Percentiles rank a stretch among this genome's conserved stretches.
These are phyloP conservation scores for Coemansia sp. DNA, from an alignment of 192 early-diverging fungal genomes.

Conservation along the genomic window DNA sequence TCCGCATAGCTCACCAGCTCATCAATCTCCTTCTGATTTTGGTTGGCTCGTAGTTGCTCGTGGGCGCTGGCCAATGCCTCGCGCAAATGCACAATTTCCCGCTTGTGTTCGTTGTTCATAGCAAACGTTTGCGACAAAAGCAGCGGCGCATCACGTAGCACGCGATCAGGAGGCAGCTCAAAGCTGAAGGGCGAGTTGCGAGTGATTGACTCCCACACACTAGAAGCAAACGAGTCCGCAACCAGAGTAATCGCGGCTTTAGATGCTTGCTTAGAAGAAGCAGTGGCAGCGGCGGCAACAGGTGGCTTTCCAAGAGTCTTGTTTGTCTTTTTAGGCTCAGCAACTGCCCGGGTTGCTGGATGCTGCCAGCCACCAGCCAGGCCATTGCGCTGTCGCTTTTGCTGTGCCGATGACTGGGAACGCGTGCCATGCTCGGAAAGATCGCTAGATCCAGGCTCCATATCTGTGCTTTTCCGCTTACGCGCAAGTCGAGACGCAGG, in stretches of 20 bases:
- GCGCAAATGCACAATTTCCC: constrained; percentile 34
- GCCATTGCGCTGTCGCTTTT: constrained; percentile 40
- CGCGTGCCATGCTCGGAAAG: constrained; percentile 11
- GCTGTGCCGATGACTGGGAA: not conserved
- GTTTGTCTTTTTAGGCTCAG: not conserved
- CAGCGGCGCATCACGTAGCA: constrained; percentile 16
- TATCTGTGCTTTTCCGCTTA: constrained; percentile 18
- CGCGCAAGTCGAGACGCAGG: not conserved
- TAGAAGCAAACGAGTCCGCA: not conserved
- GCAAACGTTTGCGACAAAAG: constrained; percentile 18
- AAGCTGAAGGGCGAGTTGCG: constrained; percentile 35
- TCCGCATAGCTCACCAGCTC: constrained; percentile 42
- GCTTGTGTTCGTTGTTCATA: constrained; percentile 22
- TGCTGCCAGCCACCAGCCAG: constrained; percentile 39
- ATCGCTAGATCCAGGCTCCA: constrained; percentile 10
- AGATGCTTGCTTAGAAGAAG: not conserved
- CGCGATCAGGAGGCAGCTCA: constrained; percentile 15
- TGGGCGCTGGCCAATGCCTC: constrained; percentile 35
- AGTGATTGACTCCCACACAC: constrained; percentile 14
- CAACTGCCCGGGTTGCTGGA: constrained; percentile 6
- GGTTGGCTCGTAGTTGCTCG: constrained; percentile 12
- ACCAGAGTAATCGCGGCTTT: not conserved
- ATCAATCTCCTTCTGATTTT: constrained; percentile 24
- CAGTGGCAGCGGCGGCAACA: not conserved
- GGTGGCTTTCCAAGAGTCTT: not conserved